A percentile compares a stretch with the other conserved stretches of the same genome.
Evolutionary conservation across 257 asterid species (phyloP).

Genomic region (Solanum microdontum): DNA sequence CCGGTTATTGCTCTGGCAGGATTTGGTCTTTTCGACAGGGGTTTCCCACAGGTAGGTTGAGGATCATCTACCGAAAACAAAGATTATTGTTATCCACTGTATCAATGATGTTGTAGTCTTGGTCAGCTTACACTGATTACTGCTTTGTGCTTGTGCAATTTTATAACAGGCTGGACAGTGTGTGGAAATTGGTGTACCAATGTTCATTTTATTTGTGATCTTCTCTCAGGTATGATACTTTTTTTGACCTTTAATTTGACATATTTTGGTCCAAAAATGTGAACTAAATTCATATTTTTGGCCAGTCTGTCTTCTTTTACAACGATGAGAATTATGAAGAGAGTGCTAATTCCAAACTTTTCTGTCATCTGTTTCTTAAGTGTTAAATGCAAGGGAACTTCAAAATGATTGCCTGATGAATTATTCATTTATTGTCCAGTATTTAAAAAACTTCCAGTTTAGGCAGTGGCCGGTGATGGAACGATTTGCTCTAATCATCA

Average conservation of each 20-base stretch:
- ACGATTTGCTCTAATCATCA: slow-evolving; percentile 65
- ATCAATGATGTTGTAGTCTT: neutral
- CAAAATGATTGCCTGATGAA: neutral
- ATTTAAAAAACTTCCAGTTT: slow-evolving; percentile 72
- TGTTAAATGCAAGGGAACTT: neutral
- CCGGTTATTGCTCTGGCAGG: slow-evolving; percentile 89
- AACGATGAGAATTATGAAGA: neutral
- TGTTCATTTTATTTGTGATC: slow-evolving; percentile 73
- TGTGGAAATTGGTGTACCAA: slow-evolving; percentile 89
- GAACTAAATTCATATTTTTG: neutral
- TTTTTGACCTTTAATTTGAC: neutral
- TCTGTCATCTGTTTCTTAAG: neutral
- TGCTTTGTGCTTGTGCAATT: neutral
- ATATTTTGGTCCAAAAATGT: neutral
- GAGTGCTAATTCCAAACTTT: neutral
- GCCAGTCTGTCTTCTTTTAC: neutral
- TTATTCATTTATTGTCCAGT: slow-evolving; percentile 27
- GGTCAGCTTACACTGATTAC: slow-evolving; percentile 1
- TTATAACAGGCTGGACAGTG: slow-evolving; percentile 72
- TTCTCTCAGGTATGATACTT: slow-evolving; percentile 62
- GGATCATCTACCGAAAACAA: neutral
- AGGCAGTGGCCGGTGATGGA: slow-evolving; percentile 66
- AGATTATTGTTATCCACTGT: neutral
- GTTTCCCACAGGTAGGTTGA: slow-evolving; percentile 77
- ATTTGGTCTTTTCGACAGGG: slow-evolving; percentile 80